Evolutionary conservation across 2,329 filamentous ascomycete genomes (phyloP).

Genomic region (Capronia americana): DNA sequence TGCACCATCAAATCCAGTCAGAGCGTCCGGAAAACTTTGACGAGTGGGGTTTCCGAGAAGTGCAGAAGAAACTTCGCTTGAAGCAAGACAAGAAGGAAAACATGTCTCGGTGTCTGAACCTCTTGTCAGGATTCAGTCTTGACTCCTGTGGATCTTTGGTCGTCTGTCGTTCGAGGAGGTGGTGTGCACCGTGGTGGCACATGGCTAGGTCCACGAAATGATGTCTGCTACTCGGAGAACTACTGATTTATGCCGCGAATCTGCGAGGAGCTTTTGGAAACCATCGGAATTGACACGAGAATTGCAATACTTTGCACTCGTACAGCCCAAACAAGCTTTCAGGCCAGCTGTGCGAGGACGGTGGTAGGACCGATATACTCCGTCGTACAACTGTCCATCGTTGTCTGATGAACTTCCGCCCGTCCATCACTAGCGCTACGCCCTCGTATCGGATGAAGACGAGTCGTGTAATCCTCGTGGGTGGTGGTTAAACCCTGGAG

Average conservation of each 20-base stretch:
- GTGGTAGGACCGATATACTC: background rate
- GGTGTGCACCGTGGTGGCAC: background rate
- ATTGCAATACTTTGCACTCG: background rate
- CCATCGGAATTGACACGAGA: background rate
- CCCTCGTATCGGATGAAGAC: background rate
- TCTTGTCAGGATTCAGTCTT: slow-evolving; percentile 1
- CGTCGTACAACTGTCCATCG: background rate
- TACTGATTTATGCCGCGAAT: background rate
- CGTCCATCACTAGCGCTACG: background rate
- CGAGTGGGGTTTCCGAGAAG: slow-evolving; percentile 3
- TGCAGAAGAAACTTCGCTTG: slow-evolving; percentile 19
- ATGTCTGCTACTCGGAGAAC: background rate
- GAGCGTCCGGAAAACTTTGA: slow-evolving; percentile 5
- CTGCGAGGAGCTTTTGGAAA: background rate
- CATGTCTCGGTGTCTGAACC: slow-evolving; percentile 11
- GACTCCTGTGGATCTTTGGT: background rate
- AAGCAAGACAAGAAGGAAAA: slow-evolving; percentile 10
- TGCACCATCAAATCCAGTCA: background rate
- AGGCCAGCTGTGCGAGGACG: background rate
- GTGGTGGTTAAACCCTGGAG: background rate
- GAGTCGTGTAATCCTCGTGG: background rate
- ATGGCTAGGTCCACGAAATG: background rate
- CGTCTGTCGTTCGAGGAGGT: background rate
- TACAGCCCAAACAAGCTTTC: background rate
- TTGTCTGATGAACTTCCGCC: background rate